Evolutionary conservation across 768 basidiomycete species (phyloP).

Genomic region (Clavulina sp.): DNA sequence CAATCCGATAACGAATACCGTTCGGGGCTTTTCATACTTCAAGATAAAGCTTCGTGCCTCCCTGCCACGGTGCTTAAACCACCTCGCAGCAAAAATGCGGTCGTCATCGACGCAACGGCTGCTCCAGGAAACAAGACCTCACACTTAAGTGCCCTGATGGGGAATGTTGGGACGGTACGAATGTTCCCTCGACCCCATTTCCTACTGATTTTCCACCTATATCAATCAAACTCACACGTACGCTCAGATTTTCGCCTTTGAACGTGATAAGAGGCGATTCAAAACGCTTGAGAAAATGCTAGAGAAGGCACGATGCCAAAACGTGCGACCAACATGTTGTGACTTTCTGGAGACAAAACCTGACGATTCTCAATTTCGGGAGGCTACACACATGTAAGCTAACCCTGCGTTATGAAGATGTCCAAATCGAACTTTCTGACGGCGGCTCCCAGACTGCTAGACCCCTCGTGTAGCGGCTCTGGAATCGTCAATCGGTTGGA

Average conservation of each 20-base stretch:
- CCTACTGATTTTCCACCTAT: neutral
- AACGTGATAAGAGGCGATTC: conserved; percentile 68
- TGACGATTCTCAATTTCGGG: conserved; percentile 35
- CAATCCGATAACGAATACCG: conserved; percentile 56
- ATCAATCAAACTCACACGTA: neutral
- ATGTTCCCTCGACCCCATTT: neutral
- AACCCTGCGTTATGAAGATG: neutral
- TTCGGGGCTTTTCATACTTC: conserved; percentile 71
- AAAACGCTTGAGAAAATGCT: conserved; percentile 75
- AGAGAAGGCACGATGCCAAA: conserved; percentile 62
- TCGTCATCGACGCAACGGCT: conserved; percentile 84
- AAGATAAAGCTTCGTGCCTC: conserved; percentile 97
- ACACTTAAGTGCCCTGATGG: conserved; percentile 78
- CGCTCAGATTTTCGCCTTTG: conserved; percentile 55
- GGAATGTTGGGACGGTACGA: conserved; percentile 55
- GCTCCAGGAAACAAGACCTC: conserved; percentile 98
- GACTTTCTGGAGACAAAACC: conserved; percentile 81
- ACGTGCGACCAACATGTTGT: conserved; percentile 52
- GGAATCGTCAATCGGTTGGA: conserved; percentile 85
- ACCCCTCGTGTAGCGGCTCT: conserved; percentile 93
- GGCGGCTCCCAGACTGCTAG: conserved; percentile 46
- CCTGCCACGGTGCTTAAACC: conserved; percentile 78
- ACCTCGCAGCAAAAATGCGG: conserved; percentile 27
- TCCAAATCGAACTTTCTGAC: neutral
- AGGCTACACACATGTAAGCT: conserved; percentile 75